These are phyloP conservation scores for Nitzschia inconspicua DNA, from an alignment of 108 stramenopile species.

Conservation along the genomic window DNA sequence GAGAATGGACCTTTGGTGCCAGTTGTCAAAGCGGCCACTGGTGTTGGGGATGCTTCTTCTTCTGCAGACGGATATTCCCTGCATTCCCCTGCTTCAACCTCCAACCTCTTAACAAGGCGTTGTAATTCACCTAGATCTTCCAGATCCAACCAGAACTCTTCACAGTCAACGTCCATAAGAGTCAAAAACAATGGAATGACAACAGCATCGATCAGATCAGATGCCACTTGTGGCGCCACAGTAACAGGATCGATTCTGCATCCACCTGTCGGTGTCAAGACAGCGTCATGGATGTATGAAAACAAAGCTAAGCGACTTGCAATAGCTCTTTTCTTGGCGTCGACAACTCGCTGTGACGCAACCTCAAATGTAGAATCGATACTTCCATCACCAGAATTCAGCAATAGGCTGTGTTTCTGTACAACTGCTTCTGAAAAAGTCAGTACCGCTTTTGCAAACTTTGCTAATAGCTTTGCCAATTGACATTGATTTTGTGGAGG, in stretches of 20 bases:
- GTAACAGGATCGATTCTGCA: no score
- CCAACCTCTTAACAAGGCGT: not conserved
- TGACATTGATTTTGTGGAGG: not conserved
- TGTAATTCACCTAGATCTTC: not conserved
- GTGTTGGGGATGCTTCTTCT: no score
- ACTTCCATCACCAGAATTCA: not conserved
- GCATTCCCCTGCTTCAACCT: not conserved
- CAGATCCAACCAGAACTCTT: not conserved
- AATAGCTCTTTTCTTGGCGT: not conserved
- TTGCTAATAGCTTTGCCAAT: not conserved
- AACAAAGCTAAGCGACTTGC: not conserved
- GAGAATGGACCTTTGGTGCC: not conserved
- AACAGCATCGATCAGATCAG: not conserved
- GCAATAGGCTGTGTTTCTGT: not conserved
- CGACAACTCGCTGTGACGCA: not conserved
- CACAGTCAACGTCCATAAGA: not conserved
- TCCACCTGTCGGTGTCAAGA: not conserved
- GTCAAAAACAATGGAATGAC: not conserved
- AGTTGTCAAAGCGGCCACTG: no score
- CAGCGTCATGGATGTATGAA: not conserved
- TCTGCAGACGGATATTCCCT: not conserved
- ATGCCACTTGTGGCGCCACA: conserved; percentile 3
- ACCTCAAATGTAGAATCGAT: not conserved
- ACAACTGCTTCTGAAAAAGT: not conserved
- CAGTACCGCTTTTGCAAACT: not conserved